Base-by-base conservation (phyloP, 352 stramenopile species). In the Phytophthora boehmeriae region DNA sequence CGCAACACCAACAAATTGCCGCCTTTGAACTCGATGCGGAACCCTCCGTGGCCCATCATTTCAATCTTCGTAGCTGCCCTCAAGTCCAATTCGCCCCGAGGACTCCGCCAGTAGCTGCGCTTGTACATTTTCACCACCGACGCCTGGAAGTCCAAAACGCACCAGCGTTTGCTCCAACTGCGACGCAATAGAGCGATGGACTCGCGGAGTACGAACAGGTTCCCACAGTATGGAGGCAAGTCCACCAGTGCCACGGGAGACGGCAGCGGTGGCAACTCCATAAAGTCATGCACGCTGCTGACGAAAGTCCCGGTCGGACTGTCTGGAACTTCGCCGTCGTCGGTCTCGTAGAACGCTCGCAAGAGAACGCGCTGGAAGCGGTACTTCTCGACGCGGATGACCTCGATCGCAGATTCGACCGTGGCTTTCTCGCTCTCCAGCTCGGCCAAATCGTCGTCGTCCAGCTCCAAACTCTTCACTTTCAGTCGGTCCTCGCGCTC, bases 101-200 rank as follows among this genome's bases (percentile, higher is more conserved):
- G 68, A 16, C 71, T 73, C 49, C 83, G 83, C 85, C 85, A 92
- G 64, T 92, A 93, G 61, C 82, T 93, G 36, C 85, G 78, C 58
- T 92, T 89, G 68, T 83, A 90, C 68, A 93, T 80, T 59, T 68
- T 68, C 9, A 90, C 49, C 19, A 80, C 41, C 4, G 76, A 83
- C 8, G 59, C 51, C 46, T 78, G 72, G 54, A 92, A 89, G 53
- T 93, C 85, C 14, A 93, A 51, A 30, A 75, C 82, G 61, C 87
- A 85, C 80, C 80, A 93, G 19, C 85, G 82, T 57, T 93, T 93
- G 65, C 80, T 80, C 78, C 81, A 93, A 54, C 78, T 90, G 30
- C 82, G 77, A 30, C 88, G 74, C 51, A 92, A 52, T 50, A 88
- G 71, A 22, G 78, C 73, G 27, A 89, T 86, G 25, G 78, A 81